phyloP scores from a whole-genome alignment of 1,284 basidiomycete genomes.

The Boletus semigastroideus region DNA sequence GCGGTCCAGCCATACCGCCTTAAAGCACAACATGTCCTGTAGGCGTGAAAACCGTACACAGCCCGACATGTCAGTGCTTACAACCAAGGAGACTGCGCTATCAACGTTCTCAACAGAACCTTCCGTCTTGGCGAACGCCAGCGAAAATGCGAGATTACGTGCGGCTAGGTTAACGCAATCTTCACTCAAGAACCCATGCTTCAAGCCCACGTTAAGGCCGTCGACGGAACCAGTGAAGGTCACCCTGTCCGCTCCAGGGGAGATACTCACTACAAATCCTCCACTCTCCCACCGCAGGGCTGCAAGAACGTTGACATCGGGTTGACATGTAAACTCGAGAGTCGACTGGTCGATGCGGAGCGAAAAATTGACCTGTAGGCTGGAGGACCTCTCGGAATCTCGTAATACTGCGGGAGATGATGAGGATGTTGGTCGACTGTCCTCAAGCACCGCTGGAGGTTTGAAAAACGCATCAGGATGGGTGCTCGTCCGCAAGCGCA shows the following conservation, averaged over 20 bases:
- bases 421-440: conserved; percentile 9
- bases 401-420: conserved; percentile 8
- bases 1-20: conserved; percentile 86
- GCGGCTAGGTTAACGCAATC: conserved; percentile 75
- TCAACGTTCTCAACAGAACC: conserved; percentile 37
- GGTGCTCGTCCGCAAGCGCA: conserved; percentile 50
- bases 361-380: conserved; percentile 76
- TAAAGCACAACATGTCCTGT: conserved; percentile 86
- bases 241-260: conserved; percentile 67
- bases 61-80: conserved; percentile 78
- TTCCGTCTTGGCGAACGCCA: conserved; percentile 59
- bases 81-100: conserved; percentile 64
- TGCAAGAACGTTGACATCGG: conserved; percentile 86
- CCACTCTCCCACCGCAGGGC: conserved; percentile 90
- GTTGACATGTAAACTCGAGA: conserved; percentile 81
- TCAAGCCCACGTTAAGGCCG: conserved; percentile 74
- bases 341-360: conserved; percentile 87
- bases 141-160: conserved; percentile 71
- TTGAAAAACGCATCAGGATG: conserved; percentile 7
- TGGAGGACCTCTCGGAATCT: conserved; percentile 36
- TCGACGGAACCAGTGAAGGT: conserved; percentile 78
- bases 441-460: background rate
- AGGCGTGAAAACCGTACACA: conserved; percentile 75
- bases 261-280: conserved; percentile 78
- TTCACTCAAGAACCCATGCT: conserved; percentile 80